Conservation (phyloP, 345 rosid genomes). For the Salix caprea region DNA sequence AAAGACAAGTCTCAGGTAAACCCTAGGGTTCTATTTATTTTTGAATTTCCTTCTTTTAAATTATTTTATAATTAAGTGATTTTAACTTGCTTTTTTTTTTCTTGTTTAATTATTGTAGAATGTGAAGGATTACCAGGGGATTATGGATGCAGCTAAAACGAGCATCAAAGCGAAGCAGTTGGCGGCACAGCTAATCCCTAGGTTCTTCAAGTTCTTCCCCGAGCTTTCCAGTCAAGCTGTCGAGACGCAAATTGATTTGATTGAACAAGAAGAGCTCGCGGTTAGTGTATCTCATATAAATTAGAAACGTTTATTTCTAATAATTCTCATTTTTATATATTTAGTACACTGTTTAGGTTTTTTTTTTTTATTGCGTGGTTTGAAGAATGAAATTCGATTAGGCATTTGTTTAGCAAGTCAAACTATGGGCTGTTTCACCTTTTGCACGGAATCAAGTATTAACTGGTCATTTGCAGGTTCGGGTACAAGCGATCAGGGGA, state of each 20-base stretch:
- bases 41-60: background rate
- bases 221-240: slow-evolving; percentile 60
- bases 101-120: slow-evolving; percentile 35
- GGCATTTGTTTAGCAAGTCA: background rate
- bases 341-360: background rate
- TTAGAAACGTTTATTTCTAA: background rate
- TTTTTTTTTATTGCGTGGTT: background rate
- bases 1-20: slow-evolving; percentile 92
- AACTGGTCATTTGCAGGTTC: slow-evolving; percentile 43
- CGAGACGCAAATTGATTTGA: slow-evolving; percentile 73
- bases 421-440: background rate
- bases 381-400: background rate
- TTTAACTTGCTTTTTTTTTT: background rate
- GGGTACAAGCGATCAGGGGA: slow-evolving; percentile 96
- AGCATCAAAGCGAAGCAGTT: slow-evolving; percentile 85
- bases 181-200: slow-evolving; percentile 96
- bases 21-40: slow-evolving; percentile 23
- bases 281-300: slow-evolving; percentile 33
- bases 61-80: background rate
- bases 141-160: slow-evolving; percentile 65
- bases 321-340: background rate
- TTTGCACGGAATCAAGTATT: background rate
- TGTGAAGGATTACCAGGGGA: slow-evolving; percentile 84
- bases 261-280: slow-evolving; percentile 92
- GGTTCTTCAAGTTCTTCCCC: slow-evolving; percentile 97